Conservation (phyloP, 1,284 basidiomycete genomes). For the Sporisorium graminicola region DNA sequence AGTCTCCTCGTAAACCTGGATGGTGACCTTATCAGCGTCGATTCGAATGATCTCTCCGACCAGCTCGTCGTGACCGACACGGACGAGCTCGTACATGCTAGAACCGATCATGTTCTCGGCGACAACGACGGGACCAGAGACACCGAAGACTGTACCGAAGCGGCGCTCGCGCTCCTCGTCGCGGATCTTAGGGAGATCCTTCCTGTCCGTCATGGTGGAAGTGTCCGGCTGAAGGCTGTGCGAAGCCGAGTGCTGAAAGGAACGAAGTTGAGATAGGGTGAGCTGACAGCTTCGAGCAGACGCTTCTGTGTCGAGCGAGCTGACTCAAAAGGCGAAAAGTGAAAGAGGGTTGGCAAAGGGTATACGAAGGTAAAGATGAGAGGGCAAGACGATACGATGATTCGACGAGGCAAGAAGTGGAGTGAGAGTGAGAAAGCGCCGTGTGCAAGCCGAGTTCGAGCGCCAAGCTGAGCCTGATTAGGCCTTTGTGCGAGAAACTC, state of each 20-base stretch:
- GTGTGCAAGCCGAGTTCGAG: no score
- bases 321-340: background rate
- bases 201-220: slow-evolving; percentile 62
- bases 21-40: slow-evolving; percentile 77
- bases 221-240: slow-evolving; percentile 22
- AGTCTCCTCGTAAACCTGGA: slow-evolving; percentile 98
- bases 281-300: background rate
- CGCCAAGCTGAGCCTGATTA: slow-evolving; percentile 7
- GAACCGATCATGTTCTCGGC: slow-evolving; percentile 69
- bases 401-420: slow-evolving; percentile 3
- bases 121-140: slow-evolving; percentile 69
- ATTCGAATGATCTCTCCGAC: slow-evolving; percentile 69
- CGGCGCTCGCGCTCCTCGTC: slow-evolving; percentile 67
- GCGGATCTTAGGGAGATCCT: slow-evolving; percentile 67
- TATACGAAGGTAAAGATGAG: slow-evolving; percentile 11
- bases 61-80: slow-evolving; percentile 68
- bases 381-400: background rate
- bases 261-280: background rate
- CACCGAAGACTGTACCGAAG: slow-evolving; percentile 65
- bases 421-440: background rate
- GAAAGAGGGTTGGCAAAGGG: slow-evolving; percentile 2
- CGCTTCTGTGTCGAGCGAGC: background rate
- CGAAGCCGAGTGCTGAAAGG: background rate
- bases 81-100: slow-evolving; percentile 69
- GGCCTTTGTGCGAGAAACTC: background rate